Conservation (phyloP, 2,329 filamentous ascomycete genomes). For the Penicillium vulpinum region DNA sequence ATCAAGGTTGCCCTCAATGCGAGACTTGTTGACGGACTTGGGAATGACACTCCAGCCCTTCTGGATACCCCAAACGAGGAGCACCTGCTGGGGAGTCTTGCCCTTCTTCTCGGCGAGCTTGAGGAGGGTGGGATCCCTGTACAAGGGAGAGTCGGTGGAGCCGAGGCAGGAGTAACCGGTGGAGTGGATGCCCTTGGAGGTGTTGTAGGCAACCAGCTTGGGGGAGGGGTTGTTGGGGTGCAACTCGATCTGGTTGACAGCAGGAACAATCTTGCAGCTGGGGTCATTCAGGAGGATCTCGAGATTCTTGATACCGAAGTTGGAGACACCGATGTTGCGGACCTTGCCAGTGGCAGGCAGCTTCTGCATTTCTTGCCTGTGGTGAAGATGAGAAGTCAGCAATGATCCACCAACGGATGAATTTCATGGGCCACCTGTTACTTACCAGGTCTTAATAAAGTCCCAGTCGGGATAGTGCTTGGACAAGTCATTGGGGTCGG, state of each 20-base stretch:
- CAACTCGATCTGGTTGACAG: constrained; percentile 55
- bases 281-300: constrained; percentile 70
- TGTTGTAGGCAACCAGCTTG: constrained; percentile 53
- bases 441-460: constrained; percentile 71
- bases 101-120: constrained; percentile 57
- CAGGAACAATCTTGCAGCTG: constrained; percentile 57
- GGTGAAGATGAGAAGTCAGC: neutral
- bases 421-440: neutral
- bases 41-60: constrained; percentile 82
- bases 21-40: constrained; percentile 72
- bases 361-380: constrained; percentile 45
- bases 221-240: constrained; percentile 71
- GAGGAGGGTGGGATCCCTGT: constrained; percentile 54
- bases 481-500: constrained; percentile 49
- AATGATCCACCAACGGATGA: neutral
- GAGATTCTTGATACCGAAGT: constrained; percentile 79
- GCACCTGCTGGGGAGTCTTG: constrained; percentile 57
- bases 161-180: constrained; percentile 59
- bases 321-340: constrained; percentile 80
- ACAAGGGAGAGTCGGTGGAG: constrained; percentile 55
- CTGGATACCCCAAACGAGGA: constrained; percentile 72
- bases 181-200: constrained; percentile 55
- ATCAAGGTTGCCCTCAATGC: constrained; percentile 76
- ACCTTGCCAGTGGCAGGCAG: constrained; percentile 59
- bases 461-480: constrained; percentile 77